Base-by-base conservation (phyloP, 768 basidiomycete species). In the Terana coerulea region DNA sequence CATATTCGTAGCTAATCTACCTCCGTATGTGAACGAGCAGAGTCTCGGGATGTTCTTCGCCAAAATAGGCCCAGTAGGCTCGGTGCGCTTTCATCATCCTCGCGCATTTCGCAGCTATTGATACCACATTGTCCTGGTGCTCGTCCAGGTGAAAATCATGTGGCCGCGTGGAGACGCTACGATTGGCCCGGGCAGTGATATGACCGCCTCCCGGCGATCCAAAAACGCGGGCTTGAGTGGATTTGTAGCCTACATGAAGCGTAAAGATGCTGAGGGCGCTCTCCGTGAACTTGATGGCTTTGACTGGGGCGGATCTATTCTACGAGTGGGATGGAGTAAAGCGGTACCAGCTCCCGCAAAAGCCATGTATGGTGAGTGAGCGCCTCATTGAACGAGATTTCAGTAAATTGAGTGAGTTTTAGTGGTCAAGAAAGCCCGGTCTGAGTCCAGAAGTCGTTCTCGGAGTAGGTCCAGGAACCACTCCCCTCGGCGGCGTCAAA, bases 241-340 rank as follows among this genome's bases (percentile, higher is more conserved):
- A 1, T 99, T 99, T 63, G 97, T 99, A 17, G 91, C 94, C 0
- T 98, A 87, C 67, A 97, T 98, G 91, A 91, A 84, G 59, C 79
- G 97, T 45, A 82, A 81, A 58, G 93, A 94, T 60, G 95, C 97
- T 2, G 95, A 98, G 64, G 72, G 69, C 36, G 95, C 95, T 3
- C 73, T 97, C 19, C 84, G 88, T 22, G 89, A 95, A 64, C 79
- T 91, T 49, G 97, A 99, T 60, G 94, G 95, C 2, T 83, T 86
- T 54, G 92, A 97, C 37, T 99, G 95, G 97, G 91, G 90, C 51
- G 95, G 95, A 6, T 89, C 79, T 33, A 67, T 91, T 19, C 71
- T 99, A 3, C 77, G 91, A 12, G 91, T 95, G 5, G 93, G 93
- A 12, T 99, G 95, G 95, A 95, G 95, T 64, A 98, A 98, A 70